A percentile compares a stretch with the other conserved stretches of the same genome.
Evolutionary conservation across 2,329 filamentous ascomycete genomes (phyloP).

Genomic region (Juglanconis juglandina): DNA sequence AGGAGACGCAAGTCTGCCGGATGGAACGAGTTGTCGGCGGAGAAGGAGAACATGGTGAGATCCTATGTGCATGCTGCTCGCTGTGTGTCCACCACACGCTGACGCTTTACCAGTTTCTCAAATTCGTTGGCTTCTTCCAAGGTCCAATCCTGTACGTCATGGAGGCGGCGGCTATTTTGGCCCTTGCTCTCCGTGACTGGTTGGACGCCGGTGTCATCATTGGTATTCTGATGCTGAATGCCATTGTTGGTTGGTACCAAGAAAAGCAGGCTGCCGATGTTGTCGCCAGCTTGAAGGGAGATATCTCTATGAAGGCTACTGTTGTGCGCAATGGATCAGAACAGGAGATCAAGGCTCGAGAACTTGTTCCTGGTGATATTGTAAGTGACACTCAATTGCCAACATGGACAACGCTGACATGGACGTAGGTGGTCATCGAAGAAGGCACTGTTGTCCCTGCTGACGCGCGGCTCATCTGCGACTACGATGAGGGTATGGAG

Average conservation of each 20-base stretch:
- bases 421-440: slow-evolving; percentile 59
- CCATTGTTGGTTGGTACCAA: slow-evolving; percentile 75
- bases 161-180: slow-evolving; percentile 71
- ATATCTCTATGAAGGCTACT: slow-evolving; percentile 71
- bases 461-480: slow-evolving; percentile 69
- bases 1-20: slow-evolving; percentile 62
- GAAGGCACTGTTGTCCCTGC: slow-evolving; percentile 69
- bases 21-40: slow-evolving; percentile 68
- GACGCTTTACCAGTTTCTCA: slow-evolving; percentile 43
- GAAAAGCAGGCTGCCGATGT: slow-evolving; percentile 79
- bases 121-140: slow-evolving; percentile 73
- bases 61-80: not conserved
- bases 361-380: slow-evolving; percentile 74
- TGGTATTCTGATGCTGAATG: slow-evolving; percentile 72
- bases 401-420: not conserved
- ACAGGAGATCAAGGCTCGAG: slow-evolving; percentile 67
- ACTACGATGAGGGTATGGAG: slow-evolving; percentile 61
- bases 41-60: slow-evolving; percentile 66
- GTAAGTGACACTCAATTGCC: slow-evolving; percentile 43
- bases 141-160: slow-evolving; percentile 78
- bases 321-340: slow-evolving; percentile 67
- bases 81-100: not conserved
- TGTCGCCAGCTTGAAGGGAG: slow-evolving; percentile 70
- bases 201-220: slow-evolving; percentile 76
- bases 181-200: slow-evolving; percentile 72